Evolutionary conservation across 306 rosid species (phyloP).

Genomic region (Casuarina cunninghamiana): DNA sequence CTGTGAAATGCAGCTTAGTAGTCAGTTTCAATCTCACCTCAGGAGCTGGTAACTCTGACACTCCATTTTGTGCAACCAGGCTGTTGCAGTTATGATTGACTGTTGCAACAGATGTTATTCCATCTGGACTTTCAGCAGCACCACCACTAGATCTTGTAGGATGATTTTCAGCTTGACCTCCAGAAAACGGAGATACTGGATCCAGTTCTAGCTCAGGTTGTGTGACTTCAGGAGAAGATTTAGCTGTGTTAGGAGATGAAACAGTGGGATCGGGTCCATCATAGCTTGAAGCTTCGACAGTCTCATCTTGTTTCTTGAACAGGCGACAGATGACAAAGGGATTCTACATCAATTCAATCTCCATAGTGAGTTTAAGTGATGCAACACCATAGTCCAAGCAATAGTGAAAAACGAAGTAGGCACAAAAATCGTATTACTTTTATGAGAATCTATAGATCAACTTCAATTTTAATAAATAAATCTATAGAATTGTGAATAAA

Average conservation of each 20-base stretch:
- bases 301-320: conserved; percentile 78
- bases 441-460: neutral
- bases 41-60: conserved; percentile 15
- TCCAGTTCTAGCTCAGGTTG: conserved; percentile 40
- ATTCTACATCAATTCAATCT: conserved; percentile 49
- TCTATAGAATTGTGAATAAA: neutral
- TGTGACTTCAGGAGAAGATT: conserved; percentile 55
- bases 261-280: conserved; percentile 54
- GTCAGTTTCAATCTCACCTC: conserved; percentile 42
- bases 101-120: conserved; percentile 41
- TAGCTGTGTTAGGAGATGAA: conserved; percentile 46
- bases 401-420: neutral
- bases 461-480: neutral
- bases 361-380: conserved; percentile 20
- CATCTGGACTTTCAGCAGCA: conserved; percentile 40
- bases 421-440: neutral
- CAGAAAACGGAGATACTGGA: conserved; percentile 47
- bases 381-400: conserved; percentile 13
- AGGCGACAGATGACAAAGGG: conserved; percentile 86
- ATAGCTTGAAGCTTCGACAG: conserved; percentile 45
- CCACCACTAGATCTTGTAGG: conserved; percentile 6
- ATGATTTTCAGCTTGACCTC: conserved; percentile 41
- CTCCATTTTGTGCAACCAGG: conserved; percentile 32
- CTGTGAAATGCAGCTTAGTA: conserved; percentile 9
- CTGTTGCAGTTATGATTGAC: conserved; percentile 39